Evolutionary conservation across 2,329 filamentous ascomycete genomes (phyloP).

Genomic region (Periconia digitata): DNA sequence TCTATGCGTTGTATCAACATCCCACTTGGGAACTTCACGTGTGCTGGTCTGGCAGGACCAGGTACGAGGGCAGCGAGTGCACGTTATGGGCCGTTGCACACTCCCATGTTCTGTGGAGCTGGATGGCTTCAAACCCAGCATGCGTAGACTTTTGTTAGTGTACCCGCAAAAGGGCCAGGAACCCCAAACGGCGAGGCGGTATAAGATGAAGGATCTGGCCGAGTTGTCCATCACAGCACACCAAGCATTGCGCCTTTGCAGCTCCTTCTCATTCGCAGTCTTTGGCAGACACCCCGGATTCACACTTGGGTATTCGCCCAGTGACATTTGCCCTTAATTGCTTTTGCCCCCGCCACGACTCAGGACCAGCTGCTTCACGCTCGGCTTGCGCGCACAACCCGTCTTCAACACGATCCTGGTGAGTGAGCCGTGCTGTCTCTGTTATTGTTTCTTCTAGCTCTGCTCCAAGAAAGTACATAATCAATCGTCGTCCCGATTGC

Average conservation of each 20-base stretch:
- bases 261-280: conserved; percentile 2
- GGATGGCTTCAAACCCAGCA: neutral
- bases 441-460: neutral
- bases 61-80: conserved; percentile 30
- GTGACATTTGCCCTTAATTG: conserved; percentile 27
- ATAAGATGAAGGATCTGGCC: conserved; percentile 30
- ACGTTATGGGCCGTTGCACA: conserved; percentile 30
- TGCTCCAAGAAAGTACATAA: conserved; percentile 26
- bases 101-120: conserved; percentile 13
- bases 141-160: neutral
- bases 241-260: neutral
- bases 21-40: conserved; percentile 30
- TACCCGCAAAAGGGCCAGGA: neutral
- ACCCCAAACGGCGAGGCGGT: conserved; percentile 12
- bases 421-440: conserved; percentile 16
- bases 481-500: conserved; percentile 15
- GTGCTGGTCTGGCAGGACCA: conserved; percentile 22
- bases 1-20: conserved; percentile 32
- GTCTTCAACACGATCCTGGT: conserved; percentile 23
- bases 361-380: conserved; percentile 23
- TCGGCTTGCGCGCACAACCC: conserved; percentile 30
- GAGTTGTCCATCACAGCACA: neutral
- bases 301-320: conserved; percentile 16
- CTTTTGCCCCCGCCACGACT: conserved; percentile 40
- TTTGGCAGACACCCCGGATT: conserved; percentile 18